Conservation (phyloP, 257 asterid genomes). For the Perilla frutescens region DNA sequence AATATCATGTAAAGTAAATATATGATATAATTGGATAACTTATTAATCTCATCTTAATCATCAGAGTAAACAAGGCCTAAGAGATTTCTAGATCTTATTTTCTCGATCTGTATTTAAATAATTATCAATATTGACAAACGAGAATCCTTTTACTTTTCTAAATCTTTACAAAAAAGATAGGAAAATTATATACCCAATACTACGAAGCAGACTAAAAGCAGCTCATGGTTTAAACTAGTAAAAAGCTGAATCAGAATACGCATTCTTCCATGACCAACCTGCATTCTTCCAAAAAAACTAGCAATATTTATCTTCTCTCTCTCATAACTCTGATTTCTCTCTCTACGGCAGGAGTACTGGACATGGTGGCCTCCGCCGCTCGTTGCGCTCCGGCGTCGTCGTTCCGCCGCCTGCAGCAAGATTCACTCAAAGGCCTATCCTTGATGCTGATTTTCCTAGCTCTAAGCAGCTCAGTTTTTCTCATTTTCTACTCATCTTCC, state of each 20-base stretch:
- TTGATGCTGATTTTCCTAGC: conserved; percentile 42
- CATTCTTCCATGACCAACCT: not conserved
- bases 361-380: conserved; percentile 21
- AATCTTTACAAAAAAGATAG: not conserved
- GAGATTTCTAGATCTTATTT: no score
- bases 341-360: not conserved
- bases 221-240: conserved; percentile 6
- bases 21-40: no score
- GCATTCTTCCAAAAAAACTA: not conserved
- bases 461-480: conserved; percentile 39
- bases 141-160: not conserved
- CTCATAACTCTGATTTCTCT: not conserved
- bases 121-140: not conserved
- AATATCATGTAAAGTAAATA: no score
- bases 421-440: conserved; percentile 33
- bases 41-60: no score
- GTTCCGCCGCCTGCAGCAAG: conserved; percentile 9
- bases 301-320: not conserved
- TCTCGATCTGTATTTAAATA: no score
- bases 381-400: not conserved
- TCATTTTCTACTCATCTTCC: conserved; percentile 40
- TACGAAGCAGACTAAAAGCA: conserved; percentile 5
- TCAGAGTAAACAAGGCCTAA: no score
- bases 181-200: not conserved
- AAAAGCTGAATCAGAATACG: not conserved